These are phyloP conservation scores for Stemphylium vesicarium DNA, from an alignment of 2,329 filamentous ascomycete genomes.

Conservation along the genomic window DNA sequence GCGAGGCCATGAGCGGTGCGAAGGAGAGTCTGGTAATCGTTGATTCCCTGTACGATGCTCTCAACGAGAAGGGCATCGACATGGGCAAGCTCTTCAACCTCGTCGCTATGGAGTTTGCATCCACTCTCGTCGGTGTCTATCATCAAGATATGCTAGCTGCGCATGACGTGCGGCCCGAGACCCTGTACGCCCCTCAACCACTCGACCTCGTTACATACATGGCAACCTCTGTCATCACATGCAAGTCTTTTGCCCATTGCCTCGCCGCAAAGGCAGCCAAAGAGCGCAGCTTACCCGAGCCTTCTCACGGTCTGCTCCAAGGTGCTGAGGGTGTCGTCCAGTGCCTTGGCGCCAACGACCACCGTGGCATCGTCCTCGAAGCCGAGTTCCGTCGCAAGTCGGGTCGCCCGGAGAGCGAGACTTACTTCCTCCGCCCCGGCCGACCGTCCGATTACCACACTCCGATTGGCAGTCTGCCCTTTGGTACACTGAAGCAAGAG, in stretches of 20 bases:
- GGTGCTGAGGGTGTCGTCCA: conserved; percentile 79
- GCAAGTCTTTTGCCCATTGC: conserved; percentile 76
- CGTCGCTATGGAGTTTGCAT: conserved; percentile 69
- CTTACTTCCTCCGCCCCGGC: conserved; percentile 58
- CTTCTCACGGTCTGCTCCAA: conserved; percentile 79
- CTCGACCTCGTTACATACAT: conserved; percentile 79
- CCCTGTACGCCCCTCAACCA: conserved; percentile 58
- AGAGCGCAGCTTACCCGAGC: conserved; percentile 75
- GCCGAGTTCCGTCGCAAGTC: conserved; percentile 88
- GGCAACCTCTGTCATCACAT: conserved; percentile 82
- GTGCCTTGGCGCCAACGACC: conserved; percentile 64
- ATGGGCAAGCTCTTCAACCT: conserved; percentile 69
- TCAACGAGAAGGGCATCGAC: conserved; percentile 48
- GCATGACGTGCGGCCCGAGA: conserved; percentile 35
- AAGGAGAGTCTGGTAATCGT: conserved; percentile 69
- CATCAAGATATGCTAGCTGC: conserved; percentile 77
- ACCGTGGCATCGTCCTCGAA: conserved; percentile 71
- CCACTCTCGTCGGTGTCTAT: conserved; percentile 79
- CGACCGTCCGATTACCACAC: conserved; percentile 24
- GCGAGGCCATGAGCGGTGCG: conserved; percentile 24
- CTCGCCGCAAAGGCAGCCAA: conserved; percentile 76
- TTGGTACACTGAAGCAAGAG: conserved; percentile 55
- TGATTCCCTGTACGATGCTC: conserved; percentile 76
- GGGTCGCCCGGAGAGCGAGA: conserved; percentile 77
- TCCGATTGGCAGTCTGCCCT: conserved; percentile 13